Evolutionary conservation across 805 yeast genomes (phyloP).

Genomic region (Kazachstania africana): DNA sequence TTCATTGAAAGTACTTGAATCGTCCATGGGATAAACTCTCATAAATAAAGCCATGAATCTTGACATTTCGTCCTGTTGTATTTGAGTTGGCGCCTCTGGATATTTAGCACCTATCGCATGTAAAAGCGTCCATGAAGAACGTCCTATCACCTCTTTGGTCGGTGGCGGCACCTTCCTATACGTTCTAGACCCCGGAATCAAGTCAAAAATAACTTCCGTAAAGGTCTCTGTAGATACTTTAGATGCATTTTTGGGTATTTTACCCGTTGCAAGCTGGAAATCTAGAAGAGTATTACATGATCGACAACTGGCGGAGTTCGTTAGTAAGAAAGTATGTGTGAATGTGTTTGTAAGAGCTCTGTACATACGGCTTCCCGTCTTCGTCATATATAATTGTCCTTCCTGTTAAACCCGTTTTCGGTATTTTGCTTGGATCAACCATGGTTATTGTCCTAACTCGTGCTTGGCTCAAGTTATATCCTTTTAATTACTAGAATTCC

Average conservation of each 20-base stretch:
- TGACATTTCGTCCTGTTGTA: conserved; percentile 60
- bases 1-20: conserved; percentile 86
- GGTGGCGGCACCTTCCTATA: conserved; percentile 62
- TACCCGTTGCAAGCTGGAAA: conserved; percentile 51
- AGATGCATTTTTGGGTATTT: conserved; percentile 4
- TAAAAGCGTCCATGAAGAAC: conserved; percentile 83
- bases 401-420: conserved; percentile 47
- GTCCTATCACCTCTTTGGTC: conserved; percentile 69
- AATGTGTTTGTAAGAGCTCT: too few species aligned
- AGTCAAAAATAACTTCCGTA: conserved; percentile 6
- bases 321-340: conserved; percentile 3
- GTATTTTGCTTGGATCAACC: conserved; percentile 17
- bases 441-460: too few species aligned
- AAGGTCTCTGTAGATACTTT: background rate
- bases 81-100: conserved; percentile 51
- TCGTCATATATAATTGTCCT: conserved; percentile 63
- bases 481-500: too few species aligned
- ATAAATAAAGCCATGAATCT: conserved; percentile 63
- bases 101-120: conserved; percentile 86
- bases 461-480: too few species aligned
- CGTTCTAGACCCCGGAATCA: conserved; percentile 17
- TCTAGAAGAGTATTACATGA: conserved; percentile 76
- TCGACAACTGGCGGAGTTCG: conserved; percentile 51
- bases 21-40: conserved; percentile 72
- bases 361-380: conserved; percentile 85